phyloP scores from a whole-genome alignment of 306 rosid species.

The Crotalaria pallida region DNA sequence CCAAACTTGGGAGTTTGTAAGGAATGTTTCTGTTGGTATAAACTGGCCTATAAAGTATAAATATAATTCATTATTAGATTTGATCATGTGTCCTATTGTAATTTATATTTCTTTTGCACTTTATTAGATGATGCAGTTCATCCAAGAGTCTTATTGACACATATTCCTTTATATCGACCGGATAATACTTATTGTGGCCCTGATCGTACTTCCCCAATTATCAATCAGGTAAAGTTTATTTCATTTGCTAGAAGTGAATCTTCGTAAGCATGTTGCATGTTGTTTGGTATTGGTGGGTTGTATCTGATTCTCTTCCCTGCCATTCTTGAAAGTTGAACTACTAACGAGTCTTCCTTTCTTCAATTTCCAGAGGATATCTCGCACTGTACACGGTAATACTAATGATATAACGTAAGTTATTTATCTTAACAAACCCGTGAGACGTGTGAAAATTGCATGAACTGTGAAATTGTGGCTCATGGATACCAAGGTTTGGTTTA shows the following conservation, averaged over 20 bases:
- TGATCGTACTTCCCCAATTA: constrained; percentile 48
- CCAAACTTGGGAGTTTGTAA: constrained; percentile 49
- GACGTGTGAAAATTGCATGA: constrained; percentile 4
- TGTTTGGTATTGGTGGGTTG: constrained; percentile 9
- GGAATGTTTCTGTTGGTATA: constrained; percentile 62
- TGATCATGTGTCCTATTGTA: neutral
- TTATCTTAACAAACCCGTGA: constrained; percentile 14
- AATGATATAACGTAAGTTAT: constrained; percentile 48
- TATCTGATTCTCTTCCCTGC: constrained; percentile 11
- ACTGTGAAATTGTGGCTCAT: neutral
- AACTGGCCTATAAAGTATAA: constrained; percentile 18
- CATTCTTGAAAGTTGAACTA: constrained; percentile 26
- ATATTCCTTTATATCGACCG: constrained; percentile 68
- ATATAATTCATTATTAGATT: constrained; percentile 16
- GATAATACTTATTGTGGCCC: constrained; percentile 66
- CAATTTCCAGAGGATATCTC: constrained; percentile 46
- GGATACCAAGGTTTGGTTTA: constrained; percentile 13
- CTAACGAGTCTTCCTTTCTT: constrained; percentile 11
- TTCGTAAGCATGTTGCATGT: constrained; percentile 6
- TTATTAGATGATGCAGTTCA: constrained; percentile 39
- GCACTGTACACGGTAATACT: constrained; percentile 1
- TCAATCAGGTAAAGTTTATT: constrained; percentile 65
- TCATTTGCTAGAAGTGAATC: neutral
- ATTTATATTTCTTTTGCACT: constrained; percentile 16
- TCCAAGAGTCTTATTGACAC: constrained; percentile 74